These are phyloP conservation scores for Colletotrichum horii DNA, from an alignment of 2,329 filamentous ascomycete species.

Conservation along the genomic window DNA sequence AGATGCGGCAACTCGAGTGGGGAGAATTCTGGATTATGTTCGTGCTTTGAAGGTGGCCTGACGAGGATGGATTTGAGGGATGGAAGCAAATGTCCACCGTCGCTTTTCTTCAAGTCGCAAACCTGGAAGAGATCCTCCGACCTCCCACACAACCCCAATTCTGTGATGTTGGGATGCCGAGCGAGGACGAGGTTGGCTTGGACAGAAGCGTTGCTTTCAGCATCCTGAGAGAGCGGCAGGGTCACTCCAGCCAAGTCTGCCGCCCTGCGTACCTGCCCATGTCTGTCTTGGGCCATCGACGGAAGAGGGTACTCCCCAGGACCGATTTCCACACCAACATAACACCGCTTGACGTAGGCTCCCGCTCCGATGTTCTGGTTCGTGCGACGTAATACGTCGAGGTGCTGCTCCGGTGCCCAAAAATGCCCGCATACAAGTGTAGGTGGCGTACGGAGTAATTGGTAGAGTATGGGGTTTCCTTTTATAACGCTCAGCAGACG, in stretches of 20 bases:
- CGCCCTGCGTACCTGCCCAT: background rate
- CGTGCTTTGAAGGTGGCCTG: no score
- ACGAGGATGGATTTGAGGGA: background rate
- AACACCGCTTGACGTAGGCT: no score
- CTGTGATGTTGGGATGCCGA: background rate
- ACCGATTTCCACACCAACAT: no score
- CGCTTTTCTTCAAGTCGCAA: background rate
- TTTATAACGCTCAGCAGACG: background rate
- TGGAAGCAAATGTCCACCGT: background rate
- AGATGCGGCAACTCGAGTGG: background rate
- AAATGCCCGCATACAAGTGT: background rate
- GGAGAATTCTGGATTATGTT: no score
- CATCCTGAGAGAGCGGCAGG: background rate
- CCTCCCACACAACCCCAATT: background rate
- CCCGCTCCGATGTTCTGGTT: background rate
- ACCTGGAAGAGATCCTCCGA: rapidly evolving
- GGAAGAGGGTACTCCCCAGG: no score
- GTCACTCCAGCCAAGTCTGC: background rate
- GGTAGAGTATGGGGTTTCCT: background rate
- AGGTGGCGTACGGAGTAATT: background rate
- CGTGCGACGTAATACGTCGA: background rate
- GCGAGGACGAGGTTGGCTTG: background rate
- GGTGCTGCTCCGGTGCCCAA: background rate
- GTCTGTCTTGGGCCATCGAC: no score
- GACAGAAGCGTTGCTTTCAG: no score